Base-by-base conservation (phyloP, 2,329 filamentous ascomycete species). In the Pseudogymnoascus sp. region DNA sequence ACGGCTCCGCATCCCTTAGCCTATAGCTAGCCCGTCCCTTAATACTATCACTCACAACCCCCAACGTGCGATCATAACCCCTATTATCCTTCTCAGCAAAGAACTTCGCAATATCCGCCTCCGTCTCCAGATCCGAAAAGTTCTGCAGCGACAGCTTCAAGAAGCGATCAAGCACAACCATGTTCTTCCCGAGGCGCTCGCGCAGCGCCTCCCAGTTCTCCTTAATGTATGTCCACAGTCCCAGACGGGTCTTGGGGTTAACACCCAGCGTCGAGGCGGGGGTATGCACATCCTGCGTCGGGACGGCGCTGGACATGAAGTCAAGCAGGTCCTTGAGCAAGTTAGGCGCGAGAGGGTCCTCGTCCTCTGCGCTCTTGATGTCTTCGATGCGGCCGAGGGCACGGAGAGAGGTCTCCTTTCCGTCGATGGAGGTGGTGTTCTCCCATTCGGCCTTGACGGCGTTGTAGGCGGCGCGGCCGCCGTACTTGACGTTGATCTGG, bases 91-190 rank as follows among this genome's bases (percentile, higher is more conserved):
- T 96, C 69, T 83, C 82, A 69, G 83, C 81, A 79, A 97, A 99
- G 80, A 99, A 99, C 2, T 77, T 74, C 59, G 87, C 81, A 69
- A 99, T 94, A 61, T 97, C 91, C 66, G 85, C 80, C 65, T 90
- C 82, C 13, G 85, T 81, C 65, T 82, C 81, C 12, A 79, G 76
- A 68, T 91, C 87, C 2, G 89, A 84, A 73, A 95, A 97, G 72
- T 89, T 89, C 70, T 84, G 85, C 67, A 99, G 78, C 48, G 86
- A 86, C 67, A 89, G 80, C 68, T 89, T 87, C 69, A 99, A 78
- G 76, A 96, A 96, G 58, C 93, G 87, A 76, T 99, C 93, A 13
- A 97, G 80, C 2, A 97, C 85, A 31, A 97, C 88, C 65, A 91
- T 89, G 77, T 97, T 97, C 42, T 81, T 80, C 72, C 83, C 86